Evolutionary conservation across 2,329 filamentous ascomycete genomes (phyloP), one percentile per base, ranked within the genome.

Genomic region (Penicillium sp.): DNA sequence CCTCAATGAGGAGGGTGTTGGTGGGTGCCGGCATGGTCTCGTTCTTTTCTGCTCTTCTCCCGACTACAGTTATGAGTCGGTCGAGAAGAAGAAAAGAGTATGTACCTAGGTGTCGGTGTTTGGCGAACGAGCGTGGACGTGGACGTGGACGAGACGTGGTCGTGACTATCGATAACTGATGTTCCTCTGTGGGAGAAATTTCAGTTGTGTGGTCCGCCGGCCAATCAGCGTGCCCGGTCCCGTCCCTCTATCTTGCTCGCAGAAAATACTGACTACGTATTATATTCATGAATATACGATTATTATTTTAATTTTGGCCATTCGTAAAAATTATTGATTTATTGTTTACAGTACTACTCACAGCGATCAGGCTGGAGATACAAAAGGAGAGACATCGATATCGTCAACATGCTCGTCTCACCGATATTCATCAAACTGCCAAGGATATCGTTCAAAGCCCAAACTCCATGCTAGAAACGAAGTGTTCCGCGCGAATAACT

Each of bases 1-100:
- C 94, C 81, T 99, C 94, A 76, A 99, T 85, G 66, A 87, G 79
- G 66, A 86, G 81, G 68, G 83, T 85, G 64, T 80, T 86, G 59
- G 81, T 78, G 61, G 83, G 79, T 66, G 78, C 81, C 62, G 83
- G 81, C 83, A 86, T 86, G 9, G 26, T 48, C 26, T 48, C 35
- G n/a, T n/a, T 40, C 35, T 42, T 33, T 26, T 40, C 40, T 45
- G 42, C 35, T 47, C 26, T 43, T 38, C 45, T 48, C 33, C 33
- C 47, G 52, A 55, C 52, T 11, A 5, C 30, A 14, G 30, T n/a
- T 35, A 55, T 38, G 5, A 48, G 52, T 48, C 52, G 16, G 52
- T 47, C 52, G 52, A 54, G 43, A 43, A 48, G 46, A 30, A 47
- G 14, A 8, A 47, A 20, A 47, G 14, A 28, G 24, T 5, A 20